Evolutionary conservation across 176 grass and related monocot genomes (phyloP), one percentile per base, ranked within the genome.

Genomic region (Poa annua): DNA sequence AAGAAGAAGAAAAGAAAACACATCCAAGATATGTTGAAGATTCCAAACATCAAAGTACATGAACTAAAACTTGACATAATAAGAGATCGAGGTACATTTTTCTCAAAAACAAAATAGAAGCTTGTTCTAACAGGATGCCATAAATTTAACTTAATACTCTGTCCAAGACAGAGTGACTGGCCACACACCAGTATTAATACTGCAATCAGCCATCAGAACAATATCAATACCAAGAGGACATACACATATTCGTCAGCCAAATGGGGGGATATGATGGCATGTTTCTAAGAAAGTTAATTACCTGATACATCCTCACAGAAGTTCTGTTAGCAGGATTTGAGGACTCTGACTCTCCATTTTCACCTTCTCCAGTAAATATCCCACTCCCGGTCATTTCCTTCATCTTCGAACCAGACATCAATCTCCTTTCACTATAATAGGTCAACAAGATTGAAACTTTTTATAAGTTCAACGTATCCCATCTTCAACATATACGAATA

Each of bases 371-470:
- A 64, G 76, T 66, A 33, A 98, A 98, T 53, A 98, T 98, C 13
- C 95, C 92, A 91, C 92, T 93, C 11, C 95, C 95, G 73, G 50
- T 93, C 79, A 98, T 95, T 80, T 98, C 95, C 81, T 88, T 89
- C 78, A 88, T 36, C 82, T 98, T 98, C 3, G 82, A 93, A 10
- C 85, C 85, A 13, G 95, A 98, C 84, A 89, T 95, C 87, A 85
- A 80, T 86, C 92, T 98, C 85, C 92, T 93, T 83, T 85, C 75
- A 86, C 41, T 84, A 56, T 22, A 67, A 81, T 11, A 89, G 3
- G 24, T 10, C 81, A 84, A 82, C 80, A 52, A 70, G 65, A 29
- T 80, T 80, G 66, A 71, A 49, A 52, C 1, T 74, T 51, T 7
- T 0, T 17, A 50, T 7, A 74, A 52, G 62, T 68, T 85, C 44